Base-by-base conservation (phyloP, 1,139 yeast genomes). In the Diutina mesorugosa region DNA sequence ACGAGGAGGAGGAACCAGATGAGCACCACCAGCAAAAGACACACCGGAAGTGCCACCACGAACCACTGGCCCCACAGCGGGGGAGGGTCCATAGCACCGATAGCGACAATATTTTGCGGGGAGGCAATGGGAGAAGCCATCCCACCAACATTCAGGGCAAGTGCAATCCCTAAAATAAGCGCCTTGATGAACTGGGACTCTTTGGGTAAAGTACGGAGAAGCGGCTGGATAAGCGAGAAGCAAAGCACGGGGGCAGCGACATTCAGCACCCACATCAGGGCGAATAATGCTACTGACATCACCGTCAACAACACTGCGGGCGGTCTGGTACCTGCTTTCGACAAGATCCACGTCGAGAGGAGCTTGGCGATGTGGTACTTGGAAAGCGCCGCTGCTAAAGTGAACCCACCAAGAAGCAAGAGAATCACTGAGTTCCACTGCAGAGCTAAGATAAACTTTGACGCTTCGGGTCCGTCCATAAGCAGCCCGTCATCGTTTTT, bases 41-140 rank as follows among this genome's bases (percentile, higher is more conserved):
- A 83, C 12, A 83, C 79, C 1, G 91, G 91, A 55, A 84, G 66
- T 0, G 90, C 81, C 58, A 85, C 78, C 14, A 81, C 85, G 64
- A 85, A 83, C 85, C 89, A 85, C 65, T 84, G 84, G 55, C 89
- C 89, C 91, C 91, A 85, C 4, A 85, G 80, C 29, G 87, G 87
- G 60, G 78, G 83, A 0, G 86, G 84, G 12, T 76, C 76, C 77
- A 85, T 75, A 54, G 84, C 80, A 55, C 84, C 83, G 72, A 85
- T 83, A 1, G 90, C 88, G 59, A 85, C 82, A 71, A 85, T 84
- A 62, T 85, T 85, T 66, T 85, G 91, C 1, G 91, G 91, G 6
- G 89, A 84, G 0, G 90, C 84, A 60, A 85, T 85, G 16, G 91
- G 91, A n/a, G 88, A 83, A 0, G 90, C 82, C 88, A 85, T 83